Evolutionary conservation across 192 early-diverging fungal genomes (phyloP).

Genomic region (Paraglomus occultum): DNA sequence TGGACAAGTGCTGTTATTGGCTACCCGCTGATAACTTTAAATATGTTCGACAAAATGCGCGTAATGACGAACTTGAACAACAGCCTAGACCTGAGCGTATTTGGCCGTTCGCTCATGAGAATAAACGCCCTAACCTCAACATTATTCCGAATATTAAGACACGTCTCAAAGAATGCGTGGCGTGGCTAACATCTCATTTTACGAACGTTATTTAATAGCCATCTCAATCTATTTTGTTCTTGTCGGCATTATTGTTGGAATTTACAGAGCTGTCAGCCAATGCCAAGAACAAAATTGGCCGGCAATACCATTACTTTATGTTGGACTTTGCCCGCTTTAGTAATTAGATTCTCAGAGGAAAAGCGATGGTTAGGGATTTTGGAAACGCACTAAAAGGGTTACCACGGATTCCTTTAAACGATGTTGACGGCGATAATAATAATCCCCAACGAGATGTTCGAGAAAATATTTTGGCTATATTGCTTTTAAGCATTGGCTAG

Average conservation of each 20-base stretch:
- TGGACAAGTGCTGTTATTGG: constrained; percentile 15
- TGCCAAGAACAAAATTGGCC: neutral
- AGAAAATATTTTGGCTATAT: no score
- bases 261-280: neutral
- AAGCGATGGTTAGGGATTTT: neutral
- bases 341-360: neutral
- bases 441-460: no score
- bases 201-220: constrained; percentile 1
- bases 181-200: neutral
- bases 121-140: no score
- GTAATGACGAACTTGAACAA: no score
- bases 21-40: neutral
- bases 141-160: no score
- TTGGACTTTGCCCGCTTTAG: neutral
- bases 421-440: no score
- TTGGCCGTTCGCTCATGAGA: neutral
- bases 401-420: no score
- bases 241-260: constrained; percentile 1
- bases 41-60: no score
- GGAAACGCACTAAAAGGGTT: neutral
- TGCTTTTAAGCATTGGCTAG: no score
- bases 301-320: neutral
- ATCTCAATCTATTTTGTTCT: neutral
- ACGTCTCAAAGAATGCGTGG: neutral
- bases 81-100: no score